Evolutionary conservation across 768 basidiomycete genomes (phyloP).

Genomic region (Mycena indigotica): DNA sequence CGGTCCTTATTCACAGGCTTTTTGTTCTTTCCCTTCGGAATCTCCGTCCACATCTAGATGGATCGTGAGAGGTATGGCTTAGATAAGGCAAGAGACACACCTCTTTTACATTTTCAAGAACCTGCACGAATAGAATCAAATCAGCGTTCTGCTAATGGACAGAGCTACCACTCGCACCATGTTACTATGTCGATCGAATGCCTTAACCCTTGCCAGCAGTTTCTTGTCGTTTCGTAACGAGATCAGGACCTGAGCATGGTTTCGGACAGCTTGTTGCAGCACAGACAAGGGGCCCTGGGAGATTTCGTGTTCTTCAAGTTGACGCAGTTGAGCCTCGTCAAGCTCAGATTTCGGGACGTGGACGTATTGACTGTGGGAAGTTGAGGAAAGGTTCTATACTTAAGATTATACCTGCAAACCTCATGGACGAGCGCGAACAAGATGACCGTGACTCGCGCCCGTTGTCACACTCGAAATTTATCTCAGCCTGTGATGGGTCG

Average conservation of each 20-base stretch:
- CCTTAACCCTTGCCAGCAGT: conserved; percentile 91
- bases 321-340: conserved; percentile 93
- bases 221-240: conserved; percentile 99
- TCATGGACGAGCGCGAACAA: too few relatives aligned
- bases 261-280: conserved; percentile 94
- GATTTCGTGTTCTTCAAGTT: conserved; percentile 97
- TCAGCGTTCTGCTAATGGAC: conserved; percentile 5
- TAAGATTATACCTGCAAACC: conserved; percentile 10
- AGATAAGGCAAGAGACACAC: conserved; percentile 39
- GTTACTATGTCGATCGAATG: conserved; percentile 98
- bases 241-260: conserved; percentile 96
- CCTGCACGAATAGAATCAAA: conserved; percentile 47
- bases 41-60: conserved; percentile 96
- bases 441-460: conserved; percentile 2
- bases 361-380: conserved; percentile 82
- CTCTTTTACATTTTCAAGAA: conserved; percentile 98
- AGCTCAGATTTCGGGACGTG: conserved; percentile 96
- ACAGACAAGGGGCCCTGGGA: conserved; percentile 97
- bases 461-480: background rate
- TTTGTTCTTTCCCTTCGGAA: conserved; percentile 97
- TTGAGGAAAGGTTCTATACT: conserved; percentile 2
- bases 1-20: conserved; percentile 99
- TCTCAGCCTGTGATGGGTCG: conserved; percentile 62
- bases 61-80: background rate
- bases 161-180: conserved; percentile 64